A percentile compares a stretch with the other conserved stretches of the same genome.
phyloP scores from a whole-genome alignment of 2,329 filamentous ascomycete species.

The Penicillium sp. region DNA sequence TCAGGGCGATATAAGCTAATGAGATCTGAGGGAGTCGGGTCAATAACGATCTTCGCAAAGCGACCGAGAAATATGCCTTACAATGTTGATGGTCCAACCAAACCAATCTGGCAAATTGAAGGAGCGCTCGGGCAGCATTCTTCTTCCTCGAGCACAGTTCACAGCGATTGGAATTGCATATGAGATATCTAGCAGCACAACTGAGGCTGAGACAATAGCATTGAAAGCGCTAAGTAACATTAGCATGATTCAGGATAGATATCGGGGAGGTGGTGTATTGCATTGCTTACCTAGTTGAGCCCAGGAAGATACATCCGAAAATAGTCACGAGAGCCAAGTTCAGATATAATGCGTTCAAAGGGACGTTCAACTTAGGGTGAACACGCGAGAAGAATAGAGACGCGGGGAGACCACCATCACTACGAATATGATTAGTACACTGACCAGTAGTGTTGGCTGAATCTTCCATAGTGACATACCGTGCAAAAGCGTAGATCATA shows the following conservation, averaged over 20 bases:
- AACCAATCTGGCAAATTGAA: conserved; percentile 56
- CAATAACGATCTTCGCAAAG: not conserved
- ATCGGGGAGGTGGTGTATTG: not conserved
- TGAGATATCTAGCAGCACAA: conserved; percentile 68
- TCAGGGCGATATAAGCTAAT: conserved; percentile 65
- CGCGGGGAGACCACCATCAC: conserved; percentile 66
- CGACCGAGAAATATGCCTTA: conserved; percentile 28
- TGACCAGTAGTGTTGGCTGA: not conserved
- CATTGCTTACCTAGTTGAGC: conserved; percentile 45
- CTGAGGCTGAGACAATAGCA: conserved; percentile 67
- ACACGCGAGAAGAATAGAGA: conserved; percentile 61
- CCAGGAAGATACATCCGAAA: conserved; percentile 69
- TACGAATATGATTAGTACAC: conserved; percentile 15
- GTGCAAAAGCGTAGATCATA: conserved; percentile 39
- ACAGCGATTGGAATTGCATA: conserved; percentile 73
- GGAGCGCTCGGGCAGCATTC: conserved; percentile 60
- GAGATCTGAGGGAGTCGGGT: conserved; percentile 45
- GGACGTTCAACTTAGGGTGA: conserved; percentile 61
- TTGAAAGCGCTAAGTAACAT: conserved; percentile 58
- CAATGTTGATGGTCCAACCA: conserved; percentile 61
- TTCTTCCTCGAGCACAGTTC: conserved; percentile 65
- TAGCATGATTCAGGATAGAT: not conserved
- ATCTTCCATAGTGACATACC: conserved; percentile 14
- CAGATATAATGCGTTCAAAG: conserved; percentile 65
- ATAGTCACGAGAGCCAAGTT: conserved; percentile 62